A percentile compares a stretch with the other conserved stretches of the same genome.
phyloP scores from a whole-genome alignment of 768 basidiomycete species.

The Hypholoma fasciculare region DNA sequence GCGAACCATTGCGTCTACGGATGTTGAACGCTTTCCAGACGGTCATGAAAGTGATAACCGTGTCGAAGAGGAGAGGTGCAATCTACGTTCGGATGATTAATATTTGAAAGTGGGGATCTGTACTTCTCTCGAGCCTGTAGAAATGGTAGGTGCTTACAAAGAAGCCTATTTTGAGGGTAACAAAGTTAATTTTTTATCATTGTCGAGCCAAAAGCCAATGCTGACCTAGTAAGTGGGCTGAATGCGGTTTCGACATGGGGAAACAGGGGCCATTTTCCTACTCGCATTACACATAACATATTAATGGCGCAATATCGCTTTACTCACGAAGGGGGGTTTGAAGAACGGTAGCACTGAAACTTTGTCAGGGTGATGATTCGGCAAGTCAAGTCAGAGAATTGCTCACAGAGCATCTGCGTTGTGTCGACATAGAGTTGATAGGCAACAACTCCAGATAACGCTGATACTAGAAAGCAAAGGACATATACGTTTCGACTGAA shows the following conservation, averaged over 20 bases:
- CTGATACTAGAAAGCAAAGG: slow-evolving; percentile 60
- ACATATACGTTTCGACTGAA: slow-evolving; percentile 77
- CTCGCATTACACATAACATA: not conserved
- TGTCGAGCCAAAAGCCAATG: not conserved
- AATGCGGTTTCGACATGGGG: slow-evolving; percentile 80
- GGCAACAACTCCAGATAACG: slow-evolving; percentile 71
- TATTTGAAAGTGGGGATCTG: not conserved
- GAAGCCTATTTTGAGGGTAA: slow-evolving; percentile 39
- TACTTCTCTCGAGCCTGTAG: not conserved
- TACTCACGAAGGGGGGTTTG: slow-evolving; percentile 58
- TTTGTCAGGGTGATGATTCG: slow-evolving; percentile 4
- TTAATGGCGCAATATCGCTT: too few species aligned
- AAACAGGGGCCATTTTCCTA: slow-evolving; percentile 70
- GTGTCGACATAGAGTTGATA: slow-evolving; percentile 83
- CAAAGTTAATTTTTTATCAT: slow-evolving; percentile 11
- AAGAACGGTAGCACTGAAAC: slow-evolving; percentile 62
- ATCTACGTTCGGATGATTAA: slow-evolving; percentile 45
- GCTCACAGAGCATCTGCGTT: slow-evolving; percentile 74
- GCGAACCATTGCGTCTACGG: slow-evolving; percentile 70
- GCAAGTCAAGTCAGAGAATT: not conserved
- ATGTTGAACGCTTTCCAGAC: slow-evolving; percentile 79
- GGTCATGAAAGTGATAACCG: slow-evolving; percentile 79
- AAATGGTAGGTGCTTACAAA: slow-evolving; percentile 41
- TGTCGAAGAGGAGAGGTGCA: slow-evolving; percentile 80
- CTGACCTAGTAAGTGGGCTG: slow-evolving; percentile 77